A percentile compares a stretch with the other conserved stretches of the same genome.
Evolutionary conservation across 495 filamentous ascomycete species (phyloP).

Genomic region (Aspergillus sclerotioniger): DNA sequence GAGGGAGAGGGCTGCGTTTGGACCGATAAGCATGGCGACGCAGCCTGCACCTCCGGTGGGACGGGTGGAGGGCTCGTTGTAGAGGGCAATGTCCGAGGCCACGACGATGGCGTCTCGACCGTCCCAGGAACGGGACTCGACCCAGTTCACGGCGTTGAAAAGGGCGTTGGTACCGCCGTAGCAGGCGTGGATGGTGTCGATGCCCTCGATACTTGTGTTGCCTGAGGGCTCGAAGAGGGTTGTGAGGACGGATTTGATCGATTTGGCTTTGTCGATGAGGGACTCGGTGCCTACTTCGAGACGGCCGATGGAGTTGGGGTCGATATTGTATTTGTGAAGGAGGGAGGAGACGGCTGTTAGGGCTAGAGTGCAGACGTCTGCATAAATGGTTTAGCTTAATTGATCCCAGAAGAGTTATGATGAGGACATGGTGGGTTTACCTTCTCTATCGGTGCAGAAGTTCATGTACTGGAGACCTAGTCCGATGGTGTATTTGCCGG

Average conservation of each 20-base stretch:
- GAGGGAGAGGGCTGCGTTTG: conserved; percentile 1
- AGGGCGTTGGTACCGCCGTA: conserved; percentile 97
- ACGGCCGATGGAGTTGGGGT: conserved; percentile 83
- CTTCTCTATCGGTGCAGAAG: conserved; percentile 98
- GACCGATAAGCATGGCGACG: conserved; percentile 11
- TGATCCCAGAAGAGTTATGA: not conserved
- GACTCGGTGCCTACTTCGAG: conserved; percentile 99
- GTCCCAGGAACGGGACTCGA: conserved; percentile 98
- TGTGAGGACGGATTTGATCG: conserved; percentile 98
- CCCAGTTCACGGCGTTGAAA: conserved; percentile 96
- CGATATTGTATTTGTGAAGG: conserved; percentile 88
- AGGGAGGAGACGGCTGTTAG: conserved; percentile 87
- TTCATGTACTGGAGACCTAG: conserved; percentile 99
- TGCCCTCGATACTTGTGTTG: conserved; percentile 91
- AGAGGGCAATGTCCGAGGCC: conserved; percentile 95
- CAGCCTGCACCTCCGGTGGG: conserved; percentile 81
- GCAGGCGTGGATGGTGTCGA: conserved; percentile 96
- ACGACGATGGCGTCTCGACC: conserved; percentile 92
- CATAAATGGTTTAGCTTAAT: not conserved
- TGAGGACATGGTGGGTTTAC: conserved; percentile 48
- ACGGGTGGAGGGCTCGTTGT: conserved; percentile 83
- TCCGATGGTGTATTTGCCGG: conserved; percentile 98
- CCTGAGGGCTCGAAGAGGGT: conserved; percentile 78
- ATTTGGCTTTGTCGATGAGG: conserved; percentile 98
- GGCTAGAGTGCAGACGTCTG: conserved; percentile 30